Base-by-base conservation (phyloP, 108 stramenopile species). In the Schizochytrium sp. region DNA sequence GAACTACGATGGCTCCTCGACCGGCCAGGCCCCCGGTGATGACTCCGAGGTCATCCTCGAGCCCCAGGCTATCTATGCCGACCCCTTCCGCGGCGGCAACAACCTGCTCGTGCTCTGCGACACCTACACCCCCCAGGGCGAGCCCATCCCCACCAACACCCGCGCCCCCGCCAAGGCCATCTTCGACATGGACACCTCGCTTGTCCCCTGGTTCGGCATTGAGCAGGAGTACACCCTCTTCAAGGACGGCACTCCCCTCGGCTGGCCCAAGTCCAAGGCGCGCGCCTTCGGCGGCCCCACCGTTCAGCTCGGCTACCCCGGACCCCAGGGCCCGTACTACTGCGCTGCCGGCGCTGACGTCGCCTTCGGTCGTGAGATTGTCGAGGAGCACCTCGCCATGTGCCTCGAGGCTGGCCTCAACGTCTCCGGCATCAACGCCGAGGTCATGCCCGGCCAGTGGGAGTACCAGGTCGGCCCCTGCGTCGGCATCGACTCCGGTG, bases 221-320 rank as follows among this genome's bases (percentile, higher is more conserved):
- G 98, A 98, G 94, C 98, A 98, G 95, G 98, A 98, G 94, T 98
- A 97, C 96, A 98, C 98, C 60, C 96, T 98, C 57, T 98, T 98
- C 95, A 97, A 98, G 92, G 93, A 91, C 89, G 91, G 92, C 60
- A 97, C 97, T 83, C 97, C 97, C 34, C 96, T 98, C 60, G 98
- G 98, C 55, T 98, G 98, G 98, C 98, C 98, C 72, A 96, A 41
- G 34, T 69, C 63, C 63, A 34, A 28, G 25, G 63, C 63, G 41
- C 63, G 63, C 63, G 25, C 63, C 63, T 69, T 69, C 63, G 63
- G 63, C 25, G 63, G 63, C 25, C 63, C 63, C 25, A 69, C 63
- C 63, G 63, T 69, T 3, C 63, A 96, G 92, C 94, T 93, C 48
- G 98, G 98, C 69, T 91, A 89, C 91, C 93, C 93, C 14, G 92